phyloP scores from a whole-genome alignment of 805 yeast genomes.

The Yamadazyma tumulicola region DNA sequence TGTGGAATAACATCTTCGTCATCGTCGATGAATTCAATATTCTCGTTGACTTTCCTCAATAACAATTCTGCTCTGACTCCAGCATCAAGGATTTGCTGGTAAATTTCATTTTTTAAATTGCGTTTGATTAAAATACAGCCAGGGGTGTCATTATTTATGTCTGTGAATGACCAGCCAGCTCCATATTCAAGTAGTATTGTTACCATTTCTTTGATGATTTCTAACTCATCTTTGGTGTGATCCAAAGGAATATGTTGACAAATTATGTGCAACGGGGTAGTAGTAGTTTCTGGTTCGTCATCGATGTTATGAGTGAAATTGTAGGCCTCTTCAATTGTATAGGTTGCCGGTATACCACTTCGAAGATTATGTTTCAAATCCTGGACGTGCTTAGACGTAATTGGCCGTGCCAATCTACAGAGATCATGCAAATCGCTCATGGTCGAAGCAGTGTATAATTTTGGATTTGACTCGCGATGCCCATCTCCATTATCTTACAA shows the following conservation, averaged over 20 bases:
- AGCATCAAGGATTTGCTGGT: constrained; percentile 63
- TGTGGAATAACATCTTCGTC: constrained; percentile 8
- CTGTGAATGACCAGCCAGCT: constrained; percentile 87
- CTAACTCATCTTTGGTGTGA: constrained; percentile 37
- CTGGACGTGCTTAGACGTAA: constrained; percentile 41
- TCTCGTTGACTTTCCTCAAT: constrained; percentile 65
- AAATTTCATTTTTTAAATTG: constrained; percentile 37
- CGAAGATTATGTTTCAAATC: constrained; percentile 46
- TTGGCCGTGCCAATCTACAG: constrained; percentile 54
- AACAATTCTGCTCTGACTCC: constrained; percentile 89
- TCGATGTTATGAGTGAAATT: constrained; percentile 47
- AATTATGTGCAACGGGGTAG: constrained; percentile 77
- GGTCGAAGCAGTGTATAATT: too few species aligned
- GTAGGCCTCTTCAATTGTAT: constrained; percentile 73
- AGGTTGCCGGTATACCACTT: constrained; percentile 77
- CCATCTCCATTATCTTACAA: too few species aligned
- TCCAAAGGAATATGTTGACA: constrained; percentile 53
- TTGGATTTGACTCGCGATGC: too few species aligned
- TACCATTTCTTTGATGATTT: constrained; percentile 51
- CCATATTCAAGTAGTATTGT: constrained; percentile 73
- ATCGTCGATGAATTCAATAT: constrained; percentile 54
- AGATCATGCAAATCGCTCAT: constrained; percentile 77
- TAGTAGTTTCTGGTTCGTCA: constrained; percentile 48
- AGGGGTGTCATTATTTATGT: constrained; percentile 70
- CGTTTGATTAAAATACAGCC: constrained; percentile 73